Evolutionary conservation across 345 rosid genomes (phyloP).

Genomic region (Carallia pectinifolia): DNA sequence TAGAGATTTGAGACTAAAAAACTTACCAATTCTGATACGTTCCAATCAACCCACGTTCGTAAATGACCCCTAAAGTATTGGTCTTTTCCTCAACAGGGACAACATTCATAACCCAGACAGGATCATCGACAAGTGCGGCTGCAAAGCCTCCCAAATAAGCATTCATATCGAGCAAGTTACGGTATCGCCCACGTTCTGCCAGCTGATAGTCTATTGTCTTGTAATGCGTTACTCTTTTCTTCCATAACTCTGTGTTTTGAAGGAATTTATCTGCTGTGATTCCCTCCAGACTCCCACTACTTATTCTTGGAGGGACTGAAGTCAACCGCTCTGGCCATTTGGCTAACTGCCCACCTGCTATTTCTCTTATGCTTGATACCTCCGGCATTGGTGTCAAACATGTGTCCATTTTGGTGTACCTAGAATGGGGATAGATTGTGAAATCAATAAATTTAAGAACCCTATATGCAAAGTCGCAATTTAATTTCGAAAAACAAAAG

Average conservation of each 20-base stretch:
- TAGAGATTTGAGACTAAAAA: neutral
- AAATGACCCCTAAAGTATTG: conserved; percentile 78
- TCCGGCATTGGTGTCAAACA: conserved; percentile 84
- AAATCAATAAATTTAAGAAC: too few relatives aligned
- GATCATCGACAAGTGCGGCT: conserved; percentile 68
- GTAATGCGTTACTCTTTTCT: conserved; percentile 62
- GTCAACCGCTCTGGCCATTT: conserved; percentile 84
- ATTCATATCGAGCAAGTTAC: conserved; percentile 92
- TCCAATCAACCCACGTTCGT: conserved; percentile 87
- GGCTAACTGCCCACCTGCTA: conserved; percentile 64
- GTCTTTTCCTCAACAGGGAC: conserved; percentile 61
- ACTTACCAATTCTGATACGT: conserved; percentile 87
- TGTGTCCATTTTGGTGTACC: conserved; percentile 83
- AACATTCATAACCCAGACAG: conserved; percentile 83
- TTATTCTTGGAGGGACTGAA: conserved; percentile 76
- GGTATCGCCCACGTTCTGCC: conserved; percentile 65
- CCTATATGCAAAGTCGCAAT: too few relatives aligned
- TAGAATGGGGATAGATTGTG: conserved; percentile 8
- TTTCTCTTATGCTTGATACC: conserved; percentile 49
- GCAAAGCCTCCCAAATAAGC: conserved; percentile 81
- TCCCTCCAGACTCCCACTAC: conserved; percentile 50
- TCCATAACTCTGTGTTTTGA: conserved; percentile 67
- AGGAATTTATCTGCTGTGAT: conserved; percentile 47
- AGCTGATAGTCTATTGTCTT: conserved; percentile 63
- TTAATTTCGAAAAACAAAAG: too few relatives aligned